Evolutionary conservation across 345 rosid genomes (phyloP), one percentile per base, ranked within the genome.

Genomic region (Schrenkiella parvula): DNA sequence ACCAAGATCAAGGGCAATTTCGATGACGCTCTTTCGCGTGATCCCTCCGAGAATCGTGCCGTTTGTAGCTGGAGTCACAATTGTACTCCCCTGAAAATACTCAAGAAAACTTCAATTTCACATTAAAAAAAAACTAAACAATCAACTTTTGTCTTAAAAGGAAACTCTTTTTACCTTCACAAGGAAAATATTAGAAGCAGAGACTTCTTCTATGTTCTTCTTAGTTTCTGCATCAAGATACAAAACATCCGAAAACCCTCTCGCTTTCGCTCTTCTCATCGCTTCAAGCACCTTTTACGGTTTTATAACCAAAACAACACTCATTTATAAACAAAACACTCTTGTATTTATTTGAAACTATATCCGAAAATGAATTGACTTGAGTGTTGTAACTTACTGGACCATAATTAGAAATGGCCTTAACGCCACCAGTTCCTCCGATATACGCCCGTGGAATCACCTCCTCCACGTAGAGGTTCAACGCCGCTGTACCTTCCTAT

Each of bases 221-320:
- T 76, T 81, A 37, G 79, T 76, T 26, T 80, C 82, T 0, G 96
- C 83, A 68, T 91, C 98, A n/a, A 93, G 95, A 75, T 86, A 93
- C 72, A 93, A 34, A 37, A 89, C 93, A 76, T 93, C 97, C 8
- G 92, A 86, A 71, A 87, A 89, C 56, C 98, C 97, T 60, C 84
- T 82, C 78, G 46, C 72, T 77, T 89, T 93, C 4, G 97, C 97
- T 66, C 82, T 86, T 55, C 58, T 54, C 55, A 87, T 44, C 53
- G 88, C 87, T 65, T 85, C 84, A 74, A 91, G 44, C 60, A 85
- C 97, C 97, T 93, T 63, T 79, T 6, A 65, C 10, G 28, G 4
- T 14, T n/a, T 38, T 14, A 52, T 9, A 6, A 46, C 41, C 32
- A 68, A 60, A 73, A 55, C 15, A 47, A 18, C 59, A 56, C 41